Evolutionary conservation across 495 filamentous ascomycete species (phyloP), one percentile per base, ranked within the genome.

Genomic region (Xylaria intraflava): DNA sequence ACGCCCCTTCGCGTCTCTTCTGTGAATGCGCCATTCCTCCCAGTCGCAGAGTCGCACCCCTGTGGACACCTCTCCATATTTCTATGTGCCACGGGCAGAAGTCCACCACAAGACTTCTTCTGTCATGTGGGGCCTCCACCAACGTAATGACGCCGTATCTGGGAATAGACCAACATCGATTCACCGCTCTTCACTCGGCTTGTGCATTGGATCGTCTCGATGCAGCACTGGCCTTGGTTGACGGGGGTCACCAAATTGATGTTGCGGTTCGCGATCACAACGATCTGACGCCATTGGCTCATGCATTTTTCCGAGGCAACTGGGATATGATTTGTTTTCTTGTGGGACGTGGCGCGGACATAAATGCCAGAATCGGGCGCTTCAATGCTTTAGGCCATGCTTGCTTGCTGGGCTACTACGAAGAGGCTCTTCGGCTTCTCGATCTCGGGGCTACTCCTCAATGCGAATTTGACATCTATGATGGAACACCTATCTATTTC

Each of bases 371-470:
- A 22, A 50, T 55, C 14, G 63, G 65, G 2, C 48, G 60, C 33
- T 61, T 67, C 43, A 67, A 65, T 2, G 63, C 69, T n/a, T 45
- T 73, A 12, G 66, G 69, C 3, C 65, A 73, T 40, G 67, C 69
- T 0, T 73, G 69, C 33, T 54, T 60, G 1, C n/a, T 65, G 6
- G 58, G 67, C 6, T 31, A 65, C 31, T 73, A 66, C 33, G 62
- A 53, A 0, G 65, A 56, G 1, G 69, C 64, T 22, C 57, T 65
- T 41, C 42, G 58, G 12, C 29, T 73, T 41, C 53, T 70, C 19
- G 64, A 67, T 6, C 56, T 70, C 8, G 70, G 68, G 33, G 67
- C 39, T 11, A 51, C 36, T 3, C 39, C 39, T 10, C 26, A 51
- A 23, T n/a, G 36, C 46, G 6, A 24, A 9, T 19, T 11, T 4